Evolutionary conservation across 1,139 yeast species (phyloP).

Genomic region (Wickerhamomyces sp.): DNA sequence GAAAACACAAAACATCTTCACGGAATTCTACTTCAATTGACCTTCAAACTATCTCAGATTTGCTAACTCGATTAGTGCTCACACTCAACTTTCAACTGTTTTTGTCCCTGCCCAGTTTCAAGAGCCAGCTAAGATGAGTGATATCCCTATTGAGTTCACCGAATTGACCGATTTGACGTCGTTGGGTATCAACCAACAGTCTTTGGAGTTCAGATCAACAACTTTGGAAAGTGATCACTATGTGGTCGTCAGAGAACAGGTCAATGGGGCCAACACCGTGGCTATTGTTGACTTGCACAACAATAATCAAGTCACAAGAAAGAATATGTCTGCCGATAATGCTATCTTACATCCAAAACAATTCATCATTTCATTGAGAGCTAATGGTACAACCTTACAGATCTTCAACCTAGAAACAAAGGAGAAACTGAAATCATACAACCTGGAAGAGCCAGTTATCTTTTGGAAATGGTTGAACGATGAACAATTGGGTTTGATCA

Average conservation of each 20-base stretch:
- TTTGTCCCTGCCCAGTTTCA: neutral
- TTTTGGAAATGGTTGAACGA: slow-evolving; percentile 93
- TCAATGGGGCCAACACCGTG: slow-evolving; percentile 76
- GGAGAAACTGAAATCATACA: slow-evolving; percentile 84
- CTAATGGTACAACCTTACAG: slow-evolving; percentile 94
- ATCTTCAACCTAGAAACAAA: slow-evolving; percentile 85
- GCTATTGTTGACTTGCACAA: slow-evolving; percentile 85
- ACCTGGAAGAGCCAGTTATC: slow-evolving; percentile 82
- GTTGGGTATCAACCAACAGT: slow-evolving; percentile 76
- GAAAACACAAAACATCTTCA: neutral
- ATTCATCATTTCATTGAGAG: slow-evolving; percentile 87
- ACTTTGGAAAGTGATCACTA: slow-evolving; percentile 91
- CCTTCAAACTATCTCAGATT: neutral
- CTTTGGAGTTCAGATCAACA: slow-evolving; percentile 89
- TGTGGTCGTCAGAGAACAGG: slow-evolving; percentile 81
- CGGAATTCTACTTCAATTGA: neutral
- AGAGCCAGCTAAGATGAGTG: slow-evolving; percentile 35
- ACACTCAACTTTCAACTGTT: neutral
- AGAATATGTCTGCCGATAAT: slow-evolving; percentile 95
- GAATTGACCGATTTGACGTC: slow-evolving; percentile 86
- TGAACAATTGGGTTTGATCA: slow-evolving; percentile 74
- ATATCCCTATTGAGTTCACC: slow-evolving; percentile 93
- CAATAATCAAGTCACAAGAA: slow-evolving; percentile 70
- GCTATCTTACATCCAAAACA: slow-evolving; percentile 94
- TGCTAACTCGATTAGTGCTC: neutral